Percentiles rank a stretch among this genome's conserved stretches.
Evolutionary conservation across 179 eudicot species (phyloP).

Genomic region (Gypsophila paniculata): DNA sequence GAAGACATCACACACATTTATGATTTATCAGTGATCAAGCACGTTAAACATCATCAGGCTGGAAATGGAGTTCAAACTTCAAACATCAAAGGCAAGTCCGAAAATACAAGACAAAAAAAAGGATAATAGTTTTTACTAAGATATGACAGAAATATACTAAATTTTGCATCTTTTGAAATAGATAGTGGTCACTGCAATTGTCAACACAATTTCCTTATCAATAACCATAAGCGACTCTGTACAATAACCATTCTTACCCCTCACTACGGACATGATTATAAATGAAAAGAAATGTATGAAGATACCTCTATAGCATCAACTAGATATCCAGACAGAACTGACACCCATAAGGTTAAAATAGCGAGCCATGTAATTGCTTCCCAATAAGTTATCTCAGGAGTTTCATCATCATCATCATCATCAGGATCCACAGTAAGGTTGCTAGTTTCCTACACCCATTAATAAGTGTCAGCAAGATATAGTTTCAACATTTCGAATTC

Average conservation of each 20-base stretch:
- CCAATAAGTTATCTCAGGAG: constrained; percentile 67
- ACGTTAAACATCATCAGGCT: neutral
- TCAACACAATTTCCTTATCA: no score
- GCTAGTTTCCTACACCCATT: constrained; percentile 43
- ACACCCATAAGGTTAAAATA: constrained; percentile 81
- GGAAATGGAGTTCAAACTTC: neutral
- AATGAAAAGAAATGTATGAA: neutral
- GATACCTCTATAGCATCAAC: constrained; percentile 80
- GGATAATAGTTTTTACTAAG: neutral
- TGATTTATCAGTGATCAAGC: neutral
- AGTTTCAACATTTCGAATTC: no score
- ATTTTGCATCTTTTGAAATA: no score
- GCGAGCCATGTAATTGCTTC: constrained; percentile 82
- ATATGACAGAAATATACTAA: neutral
- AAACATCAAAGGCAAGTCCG: neutral
- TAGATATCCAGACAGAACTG: constrained; percentile 84
- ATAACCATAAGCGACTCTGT: no score
- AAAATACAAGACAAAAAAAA: constrained; percentile 4
- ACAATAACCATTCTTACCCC: no score
- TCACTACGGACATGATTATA: neutral
- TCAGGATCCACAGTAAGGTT: constrained; percentile 29
- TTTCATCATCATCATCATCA: constrained; percentile 50
- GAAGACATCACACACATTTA: neutral
- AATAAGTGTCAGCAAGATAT: constrained; percentile 12
- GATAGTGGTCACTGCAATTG: no score